Percentiles rank a stretch among this genome's conserved stretches.
Conservation (phyloP, 2,329 filamentous ascomycete genomes). For the Penicillium sp. region DNA sequence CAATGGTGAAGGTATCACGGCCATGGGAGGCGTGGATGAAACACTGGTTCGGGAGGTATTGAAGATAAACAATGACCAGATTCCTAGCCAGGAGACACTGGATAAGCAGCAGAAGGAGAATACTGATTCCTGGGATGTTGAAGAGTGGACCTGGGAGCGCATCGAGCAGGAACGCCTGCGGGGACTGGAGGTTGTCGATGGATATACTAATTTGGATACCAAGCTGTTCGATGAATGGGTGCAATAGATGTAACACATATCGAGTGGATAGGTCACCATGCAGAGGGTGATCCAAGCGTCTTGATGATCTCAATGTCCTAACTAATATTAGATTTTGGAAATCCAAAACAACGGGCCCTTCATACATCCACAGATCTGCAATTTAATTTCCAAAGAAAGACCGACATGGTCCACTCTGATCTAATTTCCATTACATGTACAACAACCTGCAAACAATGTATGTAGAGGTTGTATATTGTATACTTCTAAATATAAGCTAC, state of each 20-base stretch:
- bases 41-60: conserved; percentile 32
- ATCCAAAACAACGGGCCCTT: not conserved
- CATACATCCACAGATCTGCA: conserved; percentile 2
- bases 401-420: not conserved
- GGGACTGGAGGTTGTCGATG: conserved; percentile 48
- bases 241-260: not conserved
- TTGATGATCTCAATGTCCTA: not conserved
- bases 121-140: conserved; percentile 26
- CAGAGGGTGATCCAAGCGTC: not conserved
- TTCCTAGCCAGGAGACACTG: conserved; percentile 22
- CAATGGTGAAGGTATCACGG: conserved; percentile 28
- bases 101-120: conserved; percentile 28
- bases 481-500: not conserved
- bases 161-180: conserved; percentile 51
- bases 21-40: conserved; percentile 28
- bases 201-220: conserved; percentile 48
- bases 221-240: conserved; percentile 43
- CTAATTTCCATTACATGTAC: not conserved
- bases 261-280: no score
- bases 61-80: conserved; percentile 26
- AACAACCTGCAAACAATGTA: not conserved
- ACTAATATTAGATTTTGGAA: conserved; percentile 1
- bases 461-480: not conserved
- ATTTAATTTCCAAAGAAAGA: not conserved
- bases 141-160: conserved; percentile 52